Conservation (phyloP, 2,329 filamentous ascomycete species). For the Cladosporium sphaerospermum region DNA sequence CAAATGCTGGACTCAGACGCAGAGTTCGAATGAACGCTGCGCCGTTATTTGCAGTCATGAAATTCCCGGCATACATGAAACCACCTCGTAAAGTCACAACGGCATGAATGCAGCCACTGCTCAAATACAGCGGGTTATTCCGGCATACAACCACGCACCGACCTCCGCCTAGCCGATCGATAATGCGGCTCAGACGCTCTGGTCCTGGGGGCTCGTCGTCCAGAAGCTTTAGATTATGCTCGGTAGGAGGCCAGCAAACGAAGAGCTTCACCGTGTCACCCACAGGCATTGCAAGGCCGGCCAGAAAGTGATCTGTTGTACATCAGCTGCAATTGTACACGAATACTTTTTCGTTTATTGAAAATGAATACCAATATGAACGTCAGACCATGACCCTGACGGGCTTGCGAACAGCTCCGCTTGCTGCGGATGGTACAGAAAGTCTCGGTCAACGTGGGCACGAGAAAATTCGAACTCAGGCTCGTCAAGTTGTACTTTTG, state of each 20-base stretch:
- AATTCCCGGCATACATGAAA: slow-evolving; percentile 4
- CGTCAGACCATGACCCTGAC: slow-evolving; percentile 3
- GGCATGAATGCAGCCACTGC: slow-evolving; percentile 3
- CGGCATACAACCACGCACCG: slow-evolving; percentile 1
- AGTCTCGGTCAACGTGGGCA: slow-evolving; percentile 3
- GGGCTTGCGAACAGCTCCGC: slow-evolving; percentile 3
- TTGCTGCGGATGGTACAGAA: slow-evolving; percentile 1
- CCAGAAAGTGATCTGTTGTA: slow-evolving; percentile 6
- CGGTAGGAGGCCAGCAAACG: slow-evolving; percentile 3
- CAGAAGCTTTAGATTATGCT: slow-evolving; percentile 7
- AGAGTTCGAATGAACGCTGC: slow-evolving; percentile 3
- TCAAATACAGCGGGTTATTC: slow-evolving; percentile 4
- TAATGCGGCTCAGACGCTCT: slow-evolving; percentile 1
- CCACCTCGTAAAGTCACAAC: slow-evolving; percentile 3
- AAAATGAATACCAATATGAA: slow-evolving; percentile 4
- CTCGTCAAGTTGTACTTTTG: slow-evolving; percentile 3
- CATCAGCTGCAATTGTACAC: neutral
- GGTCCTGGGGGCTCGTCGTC: slow-evolving; percentile 3
- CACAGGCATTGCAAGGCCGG: slow-evolving; percentile 2
- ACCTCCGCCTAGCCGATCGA: neutral
- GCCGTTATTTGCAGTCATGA: slow-evolving; percentile 5
- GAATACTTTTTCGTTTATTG: neutral
- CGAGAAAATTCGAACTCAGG: slow-evolving; percentile 4
- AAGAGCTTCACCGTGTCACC: slow-evolving; percentile 7
- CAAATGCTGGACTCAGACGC: slow-evolving; percentile 3